Evolutionary conservation across 768 basidiomycete species (phyloP).

Genomic region (Phlebiopsis flavidoalba): DNA sequence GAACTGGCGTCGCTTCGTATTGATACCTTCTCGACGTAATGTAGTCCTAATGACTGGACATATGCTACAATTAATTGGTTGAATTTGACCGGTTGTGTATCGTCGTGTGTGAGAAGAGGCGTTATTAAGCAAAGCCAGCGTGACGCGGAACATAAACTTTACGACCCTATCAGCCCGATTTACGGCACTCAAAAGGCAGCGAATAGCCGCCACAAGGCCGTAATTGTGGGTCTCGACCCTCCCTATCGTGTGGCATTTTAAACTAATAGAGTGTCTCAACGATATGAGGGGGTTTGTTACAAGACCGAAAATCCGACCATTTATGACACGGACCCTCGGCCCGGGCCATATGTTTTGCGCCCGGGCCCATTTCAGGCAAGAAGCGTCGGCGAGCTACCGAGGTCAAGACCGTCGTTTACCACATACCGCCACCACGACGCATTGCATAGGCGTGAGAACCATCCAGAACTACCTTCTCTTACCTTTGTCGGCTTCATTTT

Average conservation of each 20-base stretch:
- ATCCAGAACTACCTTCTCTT: background rate
- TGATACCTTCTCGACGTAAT: background rate
- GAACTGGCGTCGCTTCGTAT: background rate
- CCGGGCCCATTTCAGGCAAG: background rate
- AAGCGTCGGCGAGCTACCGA: background rate
- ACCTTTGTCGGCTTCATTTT: background rate
- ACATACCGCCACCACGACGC: background rate
- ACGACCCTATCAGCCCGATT: too few relatives aligned
- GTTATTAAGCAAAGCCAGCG: background rate
- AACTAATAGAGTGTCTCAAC: background rate
- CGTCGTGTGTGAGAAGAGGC: too few relatives aligned
- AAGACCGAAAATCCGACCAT: constrained; percentile 1
- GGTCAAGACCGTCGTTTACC: background rate
- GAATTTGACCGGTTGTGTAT: background rate
- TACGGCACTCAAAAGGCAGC: background rate
- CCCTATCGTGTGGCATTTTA: background rate
- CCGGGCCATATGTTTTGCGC: background rate
- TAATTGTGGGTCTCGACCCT: background rate
- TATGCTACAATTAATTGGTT: background rate
- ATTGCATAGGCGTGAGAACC: background rate
- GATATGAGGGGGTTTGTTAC: background rate
- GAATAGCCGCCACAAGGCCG: background rate
- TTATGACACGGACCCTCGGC: background rate
- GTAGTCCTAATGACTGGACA: background rate
- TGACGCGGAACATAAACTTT: background rate